Conservation (phyloP, 2,329 filamentous ascomycete species). For the Ceratocystis albifundus region DNA sequence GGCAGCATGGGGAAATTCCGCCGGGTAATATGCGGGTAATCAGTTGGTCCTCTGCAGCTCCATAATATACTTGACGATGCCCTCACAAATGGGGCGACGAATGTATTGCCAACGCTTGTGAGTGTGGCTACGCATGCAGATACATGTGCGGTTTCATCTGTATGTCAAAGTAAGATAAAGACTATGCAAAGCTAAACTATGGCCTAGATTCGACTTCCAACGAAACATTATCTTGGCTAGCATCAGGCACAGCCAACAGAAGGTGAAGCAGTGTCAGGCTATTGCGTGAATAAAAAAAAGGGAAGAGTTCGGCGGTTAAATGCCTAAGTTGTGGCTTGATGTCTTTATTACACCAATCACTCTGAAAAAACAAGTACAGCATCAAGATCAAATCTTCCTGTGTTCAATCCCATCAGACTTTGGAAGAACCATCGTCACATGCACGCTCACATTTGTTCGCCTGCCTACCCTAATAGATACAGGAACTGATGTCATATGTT, state of each 20-base stretch:
- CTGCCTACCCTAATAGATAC: background rate
- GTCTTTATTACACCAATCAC: background rate
- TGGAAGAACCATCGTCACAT: too few relatives aligned
- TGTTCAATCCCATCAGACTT: too few relatives aligned
- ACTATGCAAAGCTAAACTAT: background rate
- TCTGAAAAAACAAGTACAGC: background rate
- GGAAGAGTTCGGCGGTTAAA: background rate
- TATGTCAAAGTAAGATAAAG: background rate
- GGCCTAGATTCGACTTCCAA: background rate
- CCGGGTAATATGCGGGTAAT: background rate
- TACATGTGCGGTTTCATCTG: background rate
- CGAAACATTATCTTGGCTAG: background rate
- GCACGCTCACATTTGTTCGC: too few relatives aligned
- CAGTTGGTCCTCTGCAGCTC: background rate
- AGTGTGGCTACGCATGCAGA: background rate
- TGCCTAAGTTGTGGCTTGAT: background rate
- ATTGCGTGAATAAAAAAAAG: background rate
- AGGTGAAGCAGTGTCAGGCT: too few relatives aligned
- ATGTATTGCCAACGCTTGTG: background rate
- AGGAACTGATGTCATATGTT: constrained; percentile 6
- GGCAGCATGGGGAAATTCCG: background rate
- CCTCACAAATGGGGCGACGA: background rate
- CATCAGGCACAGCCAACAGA: background rate
- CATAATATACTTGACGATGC: background rate
- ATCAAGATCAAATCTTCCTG: background rate